Conservation (phyloP, 495 filamentous ascomycete species). For the Penicillium simplicissimum region DNA sequence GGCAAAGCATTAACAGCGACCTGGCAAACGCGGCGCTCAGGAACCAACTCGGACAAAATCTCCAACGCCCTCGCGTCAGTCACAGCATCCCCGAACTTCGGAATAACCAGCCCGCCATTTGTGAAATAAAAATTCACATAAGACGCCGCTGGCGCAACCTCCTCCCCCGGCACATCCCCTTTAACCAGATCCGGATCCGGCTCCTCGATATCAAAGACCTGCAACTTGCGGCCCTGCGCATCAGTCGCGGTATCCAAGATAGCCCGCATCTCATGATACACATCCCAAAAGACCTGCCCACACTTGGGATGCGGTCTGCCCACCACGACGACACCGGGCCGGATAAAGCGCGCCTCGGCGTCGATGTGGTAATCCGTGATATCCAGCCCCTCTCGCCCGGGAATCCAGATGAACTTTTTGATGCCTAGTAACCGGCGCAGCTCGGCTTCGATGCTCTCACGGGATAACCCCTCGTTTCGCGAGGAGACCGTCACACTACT, state of each 20-base stretch:
- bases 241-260: slow-evolving; percentile 26
- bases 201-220: slow-evolving; percentile 34
- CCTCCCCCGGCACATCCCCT: slow-evolving; percentile 23
- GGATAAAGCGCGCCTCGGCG: slow-evolving; percentile 33
- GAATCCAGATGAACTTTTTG: slow-evolving; percentile 37
- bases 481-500: slow-evolving; percentile 34
- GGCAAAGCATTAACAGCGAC: slow-evolving; percentile 32
- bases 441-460: slow-evolving; percentile 26
- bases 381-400: slow-evolving; percentile 33
- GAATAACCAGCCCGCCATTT: slow-evolving; percentile 38
- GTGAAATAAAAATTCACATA: slow-evolving; percentile 43
- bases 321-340: slow-evolving; percentile 37
- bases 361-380: slow-evolving; percentile 40
- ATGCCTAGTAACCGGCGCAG: slow-evolving; percentile 28
- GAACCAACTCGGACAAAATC: slow-evolving; percentile 25
- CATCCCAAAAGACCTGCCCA: slow-evolving; percentile 24
- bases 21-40: slow-evolving; percentile 28
- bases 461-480: slow-evolving; percentile 31
- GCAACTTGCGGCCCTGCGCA: slow-evolving; percentile 28
- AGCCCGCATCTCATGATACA: slow-evolving; percentile 32
- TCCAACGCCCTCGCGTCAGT: slow-evolving; percentile 30
- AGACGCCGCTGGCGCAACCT: slow-evolving; percentile 28
- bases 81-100: slow-evolving; percentile 34
- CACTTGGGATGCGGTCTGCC: slow-evolving; percentile 25
- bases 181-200: slow-evolving; percentile 30